Evolutionary conservation across 176 grass and related monocot species (phyloP), one percentile per base, ranked within the genome.

Genomic region (Triticum urartu): DNA sequence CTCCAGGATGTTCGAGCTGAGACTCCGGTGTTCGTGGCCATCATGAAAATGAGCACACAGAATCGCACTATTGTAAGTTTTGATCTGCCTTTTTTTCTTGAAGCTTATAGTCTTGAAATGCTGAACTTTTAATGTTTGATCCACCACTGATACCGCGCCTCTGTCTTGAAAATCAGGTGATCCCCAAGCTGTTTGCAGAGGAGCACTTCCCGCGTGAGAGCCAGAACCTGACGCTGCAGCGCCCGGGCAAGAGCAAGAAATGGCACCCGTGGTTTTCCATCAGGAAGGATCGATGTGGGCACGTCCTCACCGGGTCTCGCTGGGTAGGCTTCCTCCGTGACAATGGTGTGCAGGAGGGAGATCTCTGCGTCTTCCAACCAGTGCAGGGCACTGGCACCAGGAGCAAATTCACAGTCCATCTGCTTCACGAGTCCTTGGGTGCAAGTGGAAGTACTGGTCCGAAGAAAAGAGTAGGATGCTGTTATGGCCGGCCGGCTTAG

Each of bases 1-100:
- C 47, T 82, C 38, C 69, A 38, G 25, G 38, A 89, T 30, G 45
- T 75, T 28, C 40, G 36, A 81, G 70, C 71, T 63, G 48, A 63
- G n/a, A 42, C 10, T 72, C 9, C 36, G 3, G 3, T 72, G 38
- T 72, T 42, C 39, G 36, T 72, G 68, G 20, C 68, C n/a, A 72
- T 72, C 68, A 72, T 42, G 68, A 72, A n/a, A 38, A 34, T 20
- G 18, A 42, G 20, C 20, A 22, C 36, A 12, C 20, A 1, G 10
- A 72, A 24, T 42, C 4, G 4, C n/a, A 3, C 9, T 42, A 9
- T 24, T 42, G 69, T 72, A 72, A 72, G 69, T 24, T 42, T 42
- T 22, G 9, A 21, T 72, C 35, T 24, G 11, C 36, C 1, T 7
- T 21, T 42, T 72, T 38, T 34, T 21, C 7, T 4, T 72, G 10